phyloP scores from a whole-genome alignment of 768 basidiomycete genomes.

The Pisolithus microcarpus region DNA sequence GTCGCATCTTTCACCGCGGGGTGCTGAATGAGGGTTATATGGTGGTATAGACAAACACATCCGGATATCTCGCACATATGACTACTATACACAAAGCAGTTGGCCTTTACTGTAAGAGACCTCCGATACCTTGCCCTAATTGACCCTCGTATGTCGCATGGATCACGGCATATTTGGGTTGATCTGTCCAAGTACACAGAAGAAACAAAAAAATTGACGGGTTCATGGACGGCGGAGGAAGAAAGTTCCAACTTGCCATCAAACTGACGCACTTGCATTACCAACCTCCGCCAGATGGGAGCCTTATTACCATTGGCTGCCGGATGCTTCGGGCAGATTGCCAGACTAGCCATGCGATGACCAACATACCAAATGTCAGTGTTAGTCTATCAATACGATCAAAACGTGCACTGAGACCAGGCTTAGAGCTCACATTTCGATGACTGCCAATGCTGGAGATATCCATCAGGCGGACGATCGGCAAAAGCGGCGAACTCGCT shows the following conservation, averaged over 20 bases:
- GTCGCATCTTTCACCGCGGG: no score
- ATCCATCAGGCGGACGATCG: slow-evolving; percentile 3
- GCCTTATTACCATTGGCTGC: slow-evolving; percentile 24
- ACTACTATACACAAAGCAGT: no score
- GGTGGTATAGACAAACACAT: no score
- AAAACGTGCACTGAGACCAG: slow-evolving; percentile 3
- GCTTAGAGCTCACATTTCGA: slow-evolving; percentile 39
- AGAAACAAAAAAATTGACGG: no score
- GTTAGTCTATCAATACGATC: slow-evolving; percentile 29
- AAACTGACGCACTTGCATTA: background rate
- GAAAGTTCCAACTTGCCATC: background rate
- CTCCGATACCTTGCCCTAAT: no score
- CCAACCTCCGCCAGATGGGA: slow-evolving; percentile 12
- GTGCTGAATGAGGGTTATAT: no score
- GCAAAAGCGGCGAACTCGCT: slow-evolving; percentile 7
- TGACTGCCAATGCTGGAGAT: slow-evolving; percentile 39
- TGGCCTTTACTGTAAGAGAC: no score
- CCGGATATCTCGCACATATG: no score
- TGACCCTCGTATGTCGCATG: no score
- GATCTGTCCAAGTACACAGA: no score
- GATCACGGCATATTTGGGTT: no score
- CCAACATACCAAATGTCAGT: slow-evolving; percentile 42
- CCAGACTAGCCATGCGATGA: slow-evolving; percentile 47
- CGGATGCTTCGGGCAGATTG: slow-evolving; percentile 37
- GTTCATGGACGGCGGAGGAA: background rate